A percentile compares a stretch with the other conserved stretches of the same genome.
Evolutionary conservation across 202 grass and related monocot genomes (phyloP).

Genomic region (Setaria italica): DNA sequence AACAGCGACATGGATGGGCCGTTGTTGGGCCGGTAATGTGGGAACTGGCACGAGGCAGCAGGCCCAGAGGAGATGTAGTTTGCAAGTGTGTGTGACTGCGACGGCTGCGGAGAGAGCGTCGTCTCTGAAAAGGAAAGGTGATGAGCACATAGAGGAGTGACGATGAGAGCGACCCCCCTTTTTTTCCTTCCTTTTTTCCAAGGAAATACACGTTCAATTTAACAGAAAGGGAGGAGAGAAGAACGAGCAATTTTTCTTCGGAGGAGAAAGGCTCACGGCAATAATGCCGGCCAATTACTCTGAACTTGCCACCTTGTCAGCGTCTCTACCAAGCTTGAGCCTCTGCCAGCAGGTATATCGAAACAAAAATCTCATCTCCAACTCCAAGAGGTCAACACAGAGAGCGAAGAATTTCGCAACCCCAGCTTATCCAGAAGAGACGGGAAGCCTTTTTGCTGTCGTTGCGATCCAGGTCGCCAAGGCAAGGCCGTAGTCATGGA

Average conservation of each 20-base stretch:
- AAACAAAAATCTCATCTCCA: background rate
- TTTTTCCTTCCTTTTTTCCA: background rate
- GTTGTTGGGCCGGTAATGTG: background rate
- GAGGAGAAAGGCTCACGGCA: background rate
- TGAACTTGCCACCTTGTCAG: background rate
- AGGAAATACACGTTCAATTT: background rate
- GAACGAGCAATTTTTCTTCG: background rate
- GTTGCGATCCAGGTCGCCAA: constrained; percentile 21
- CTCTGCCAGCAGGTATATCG: background rate
- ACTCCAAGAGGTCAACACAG: background rate
- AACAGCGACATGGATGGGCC: background rate
- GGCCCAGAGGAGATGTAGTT: background rate
- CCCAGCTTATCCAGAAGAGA: background rate
- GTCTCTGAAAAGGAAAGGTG: background rate
- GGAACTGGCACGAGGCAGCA: too few species aligned
- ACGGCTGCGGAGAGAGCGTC: background rate
- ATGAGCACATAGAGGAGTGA: background rate
- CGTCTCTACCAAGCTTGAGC: background rate
- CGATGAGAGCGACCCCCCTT: background rate
- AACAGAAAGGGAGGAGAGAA: background rate
- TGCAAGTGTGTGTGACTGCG: background rate
- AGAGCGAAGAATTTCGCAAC: background rate
- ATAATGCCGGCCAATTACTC: background rate
- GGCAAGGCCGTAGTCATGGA: constrained; percentile 11
- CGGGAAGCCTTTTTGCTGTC: background rate